Conservation (phyloP, 2,329 filamentous ascomycete species). For the Fusarium globosum region DNA sequence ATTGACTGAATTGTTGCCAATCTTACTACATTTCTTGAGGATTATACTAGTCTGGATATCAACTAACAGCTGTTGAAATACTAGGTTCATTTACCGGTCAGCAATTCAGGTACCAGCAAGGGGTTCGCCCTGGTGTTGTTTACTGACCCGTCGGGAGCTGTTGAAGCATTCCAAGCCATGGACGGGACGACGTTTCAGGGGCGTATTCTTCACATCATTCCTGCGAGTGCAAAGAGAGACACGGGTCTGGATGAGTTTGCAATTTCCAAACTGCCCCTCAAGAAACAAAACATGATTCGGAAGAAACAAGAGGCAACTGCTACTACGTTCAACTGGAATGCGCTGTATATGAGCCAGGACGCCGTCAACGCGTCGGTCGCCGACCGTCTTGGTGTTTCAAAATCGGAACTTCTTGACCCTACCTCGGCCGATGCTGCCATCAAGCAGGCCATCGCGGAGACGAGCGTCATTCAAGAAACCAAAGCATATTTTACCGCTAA, state of each 20-base stretch:
- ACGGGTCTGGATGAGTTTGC: constrained; percentile 87
- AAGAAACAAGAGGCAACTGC: constrained; percentile 83
- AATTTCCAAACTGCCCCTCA: constrained; percentile 90
- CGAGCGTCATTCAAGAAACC: constrained; percentile 94
- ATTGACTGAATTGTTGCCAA: constrained; percentile 71
- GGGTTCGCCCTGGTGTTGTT: constrained; percentile 92
- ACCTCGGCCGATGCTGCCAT: constrained; percentile 94
- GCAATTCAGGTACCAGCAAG: constrained; percentile 79
- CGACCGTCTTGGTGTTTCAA: constrained; percentile 85
- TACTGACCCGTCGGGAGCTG: constrained; percentile 75
- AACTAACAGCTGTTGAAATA: constrained; percentile 44
- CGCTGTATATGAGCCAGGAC: constrained; percentile 98
- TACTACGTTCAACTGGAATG: constrained; percentile 95
- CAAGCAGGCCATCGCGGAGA: constrained; percentile 97
- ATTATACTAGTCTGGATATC: constrained; percentile 28
- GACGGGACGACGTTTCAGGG: constrained; percentile 94
- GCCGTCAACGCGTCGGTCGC: constrained; percentile 93
- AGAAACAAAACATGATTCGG: constrained; percentile 92
- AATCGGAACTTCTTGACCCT: constrained; percentile 93
- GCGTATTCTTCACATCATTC: constrained; percentile 89
- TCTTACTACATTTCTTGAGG: constrained; percentile 40
- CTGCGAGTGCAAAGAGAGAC: constrained; percentile 83
- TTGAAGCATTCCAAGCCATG: constrained; percentile 80
- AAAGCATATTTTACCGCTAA: constrained; percentile 90
- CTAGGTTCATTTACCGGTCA: constrained; percentile 88